Conservation (phyloP, 176 grass and related monocot species). For the Carex scoparia region DNA sequence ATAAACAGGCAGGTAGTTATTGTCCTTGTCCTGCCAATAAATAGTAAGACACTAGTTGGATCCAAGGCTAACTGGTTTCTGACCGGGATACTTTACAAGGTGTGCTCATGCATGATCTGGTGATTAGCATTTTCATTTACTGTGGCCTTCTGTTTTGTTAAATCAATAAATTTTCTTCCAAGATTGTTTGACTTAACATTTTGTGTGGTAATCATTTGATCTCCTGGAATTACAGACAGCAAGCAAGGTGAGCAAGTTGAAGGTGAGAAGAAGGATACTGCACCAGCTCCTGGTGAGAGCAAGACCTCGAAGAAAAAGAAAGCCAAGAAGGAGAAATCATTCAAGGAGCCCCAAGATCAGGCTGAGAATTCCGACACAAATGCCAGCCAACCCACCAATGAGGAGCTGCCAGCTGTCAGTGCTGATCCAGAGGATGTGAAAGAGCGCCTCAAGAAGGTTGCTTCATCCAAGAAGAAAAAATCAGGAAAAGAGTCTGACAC, state of each 20-base stretch:
- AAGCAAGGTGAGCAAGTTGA: slow-evolving; percentile 43
- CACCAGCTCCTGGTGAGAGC: slow-evolving; percentile 49
- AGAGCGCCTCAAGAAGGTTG: slow-evolving; percentile 94
- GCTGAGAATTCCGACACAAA: slow-evolving; percentile 41
- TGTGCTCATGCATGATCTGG: not conserved
- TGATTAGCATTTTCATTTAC: not conserved
- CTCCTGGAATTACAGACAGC: slow-evolving; percentile 43
- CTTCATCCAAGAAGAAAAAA: slow-evolving; percentile 94
- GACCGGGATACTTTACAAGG: not conserved
- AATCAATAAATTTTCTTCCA: not conserved
- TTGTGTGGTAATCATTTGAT: not conserved
- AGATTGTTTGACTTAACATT: not conserved
- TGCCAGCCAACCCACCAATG: slow-evolving; percentile 31
- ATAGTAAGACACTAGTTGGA: not conserved
- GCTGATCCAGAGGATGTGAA: slow-evolving; percentile 67
- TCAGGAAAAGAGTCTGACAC: slow-evolving; percentile 70
- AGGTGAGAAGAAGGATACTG: slow-evolving; percentile 59
- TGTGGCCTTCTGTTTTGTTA: not conserved
- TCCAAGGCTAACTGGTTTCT: not conserved
- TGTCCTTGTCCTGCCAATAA: not conserved
- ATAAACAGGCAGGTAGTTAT: not conserved
- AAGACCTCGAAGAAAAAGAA: slow-evolving; percentile 93
- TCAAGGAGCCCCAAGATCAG: slow-evolving; percentile 63
- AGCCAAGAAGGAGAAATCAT: slow-evolving; percentile 69
- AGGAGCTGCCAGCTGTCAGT: slow-evolving; percentile 52